Evolutionary conservation across 441 rosid species (phyloP).

Genomic region (Adansonia rubrostipa): DNA sequence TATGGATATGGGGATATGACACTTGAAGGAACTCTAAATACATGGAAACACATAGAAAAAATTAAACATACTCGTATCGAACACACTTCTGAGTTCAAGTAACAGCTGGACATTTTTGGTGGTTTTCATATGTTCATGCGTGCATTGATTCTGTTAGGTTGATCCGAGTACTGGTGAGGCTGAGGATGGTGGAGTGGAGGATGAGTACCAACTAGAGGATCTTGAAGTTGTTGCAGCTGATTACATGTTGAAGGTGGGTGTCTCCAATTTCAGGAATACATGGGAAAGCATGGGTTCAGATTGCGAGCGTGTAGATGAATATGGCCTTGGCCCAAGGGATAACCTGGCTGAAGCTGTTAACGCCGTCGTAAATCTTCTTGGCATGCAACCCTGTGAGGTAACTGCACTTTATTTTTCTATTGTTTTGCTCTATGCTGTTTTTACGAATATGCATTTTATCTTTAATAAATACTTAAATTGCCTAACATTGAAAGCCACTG

Average conservation of each 20-base stretch:
- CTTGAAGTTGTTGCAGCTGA: conserved; percentile 91
- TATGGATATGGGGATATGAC: too few species aligned
- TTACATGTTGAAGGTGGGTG: conserved; percentile 79
- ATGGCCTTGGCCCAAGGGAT: conserved; percentile 93
- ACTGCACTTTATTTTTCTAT: background rate
- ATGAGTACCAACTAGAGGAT: conserved; percentile 97
- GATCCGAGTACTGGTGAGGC: conserved; percentile 88
- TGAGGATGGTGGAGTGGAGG: conserved; percentile 98
- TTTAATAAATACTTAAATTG: background rate
- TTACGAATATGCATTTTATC: background rate
- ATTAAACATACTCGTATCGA: too few species aligned
- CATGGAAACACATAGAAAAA: too few species aligned
- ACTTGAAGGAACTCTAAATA: too few species aligned
- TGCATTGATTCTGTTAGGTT: conserved; percentile 53
- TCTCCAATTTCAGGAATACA: conserved; percentile 89
- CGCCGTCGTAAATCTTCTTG: conserved; percentile 87
- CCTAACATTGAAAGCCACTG: background rate
- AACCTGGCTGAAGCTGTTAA: conserved; percentile 78
- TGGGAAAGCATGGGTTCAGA: conserved; percentile 92
- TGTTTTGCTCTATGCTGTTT: background rate
- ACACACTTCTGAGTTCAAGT: too few species aligned
- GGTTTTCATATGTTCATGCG: background rate
- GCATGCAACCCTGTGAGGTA: conserved; percentile 72
- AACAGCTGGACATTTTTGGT: background rate
- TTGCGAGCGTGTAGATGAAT: conserved; percentile 81